Percentiles rank a stretch among this genome's conserved stretches.
These are phyloP conservation scores for Claviceps sorghi DNA, from an alignment of 2,329 filamentous ascomycete genomes.

Conservation along the genomic window DNA sequence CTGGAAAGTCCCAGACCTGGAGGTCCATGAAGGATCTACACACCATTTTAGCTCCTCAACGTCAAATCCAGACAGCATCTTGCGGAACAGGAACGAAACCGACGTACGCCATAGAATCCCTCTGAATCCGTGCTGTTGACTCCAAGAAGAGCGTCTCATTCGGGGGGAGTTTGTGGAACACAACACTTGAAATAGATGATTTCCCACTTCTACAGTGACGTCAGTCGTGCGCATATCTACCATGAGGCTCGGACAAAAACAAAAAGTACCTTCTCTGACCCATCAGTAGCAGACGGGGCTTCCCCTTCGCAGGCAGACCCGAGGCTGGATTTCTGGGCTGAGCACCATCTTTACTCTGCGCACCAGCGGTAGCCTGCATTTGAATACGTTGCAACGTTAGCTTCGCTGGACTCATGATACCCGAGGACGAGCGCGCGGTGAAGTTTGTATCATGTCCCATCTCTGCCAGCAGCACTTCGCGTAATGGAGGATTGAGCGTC, in stretches of 20 bases:
- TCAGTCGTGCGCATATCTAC: background rate
- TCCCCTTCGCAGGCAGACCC: slow-evolving; percentile 42
- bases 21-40: slow-evolving; percentile 95
- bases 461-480: slow-evolving; percentile 12
- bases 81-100: background rate
- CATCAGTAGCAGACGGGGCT: slow-evolving; percentile 84
- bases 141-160: slow-evolving; percentile 93
- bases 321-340: slow-evolving; percentile 30
- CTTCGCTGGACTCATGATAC: slow-evolving; percentile 39
- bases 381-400: slow-evolving; percentile 50
- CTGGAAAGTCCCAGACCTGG: slow-evolving; percentile 94
- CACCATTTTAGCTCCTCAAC: slow-evolving; percentile 1
- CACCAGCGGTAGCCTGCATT: slow-evolving; percentile 43
- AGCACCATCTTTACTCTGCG: slow-evolving; percentile 33
- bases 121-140: slow-evolving; percentile 86
- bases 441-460: slow-evolving; percentile 14
- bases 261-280: slow-evolving; percentile 68
- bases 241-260: background rate
- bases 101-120: slow-evolving; percentile 83
- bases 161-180: slow-evolving; percentile 96
- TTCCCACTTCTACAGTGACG: slow-evolving; percentile 64
- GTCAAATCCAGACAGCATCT: slow-evolving; percentile 9
- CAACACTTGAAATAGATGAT: slow-evolving; percentile 94
- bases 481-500: slow-evolving; percentile 20
- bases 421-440: slow-evolving; percentile 16